Evolutionary conservation across 148 eudicot genomes (phyloP).

Genomic region (Euryodendron excelsum): DNA sequence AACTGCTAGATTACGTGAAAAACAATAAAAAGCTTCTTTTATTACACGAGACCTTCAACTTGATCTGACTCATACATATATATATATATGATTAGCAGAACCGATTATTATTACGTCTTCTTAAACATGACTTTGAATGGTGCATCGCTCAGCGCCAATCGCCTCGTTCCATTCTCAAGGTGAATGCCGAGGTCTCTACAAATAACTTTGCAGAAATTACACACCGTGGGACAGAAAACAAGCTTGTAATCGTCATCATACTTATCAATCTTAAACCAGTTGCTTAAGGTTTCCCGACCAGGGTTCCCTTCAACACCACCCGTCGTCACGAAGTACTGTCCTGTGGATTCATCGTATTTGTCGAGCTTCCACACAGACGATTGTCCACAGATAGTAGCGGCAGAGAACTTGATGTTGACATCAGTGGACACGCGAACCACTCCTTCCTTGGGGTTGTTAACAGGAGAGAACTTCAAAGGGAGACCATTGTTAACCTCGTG

Average conservation of each 20-base stretch:
- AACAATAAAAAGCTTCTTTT: no score
- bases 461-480: neutral
- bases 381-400: conserved; percentile 25
- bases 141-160: conserved; percentile 36
- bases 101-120: conserved; percentile 34
- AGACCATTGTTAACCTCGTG: neutral
- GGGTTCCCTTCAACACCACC: conserved; percentile 46
- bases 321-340: conserved; percentile 19
- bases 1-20: no score
- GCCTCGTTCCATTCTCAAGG: conserved; percentile 35
- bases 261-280: conserved; percentile 55
- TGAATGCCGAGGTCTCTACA: conserved; percentile 47
- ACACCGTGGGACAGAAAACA: conserved; percentile 55
- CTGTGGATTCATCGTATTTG: conserved; percentile 17
- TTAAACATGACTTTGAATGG: conserved; percentile 46
- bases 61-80: no score
- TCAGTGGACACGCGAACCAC: conserved; percentile 34
- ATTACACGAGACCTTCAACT: no score
- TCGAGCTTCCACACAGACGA: conserved; percentile 43
- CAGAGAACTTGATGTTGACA: conserved; percentile 35
- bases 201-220: conserved; percentile 40
- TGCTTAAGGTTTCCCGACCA: conserved; percentile 31
- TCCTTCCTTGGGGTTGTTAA: neutral
- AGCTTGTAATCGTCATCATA: conserved; percentile 41
- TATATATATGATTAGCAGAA: no score